Base-by-base conservation (phyloP, 371 early-diverging fungal genomes). In the Rhizopus arrhizus region DNA sequence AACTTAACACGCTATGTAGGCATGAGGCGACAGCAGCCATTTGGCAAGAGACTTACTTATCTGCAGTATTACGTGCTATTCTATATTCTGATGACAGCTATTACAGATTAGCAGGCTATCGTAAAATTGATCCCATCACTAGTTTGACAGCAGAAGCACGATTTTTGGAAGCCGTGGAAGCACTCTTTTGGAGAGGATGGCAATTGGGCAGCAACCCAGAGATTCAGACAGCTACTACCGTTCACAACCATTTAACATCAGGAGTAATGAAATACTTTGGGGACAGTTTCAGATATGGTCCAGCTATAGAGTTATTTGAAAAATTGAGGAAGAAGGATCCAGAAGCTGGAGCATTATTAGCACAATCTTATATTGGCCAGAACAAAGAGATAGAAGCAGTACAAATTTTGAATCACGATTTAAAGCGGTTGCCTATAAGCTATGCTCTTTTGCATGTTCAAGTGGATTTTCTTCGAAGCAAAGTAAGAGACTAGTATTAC, bases 331-430 rank as follows among this genome's bases (percentile, higher is more conserved):
- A 82, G 32, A 88, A 86, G 59, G 95, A 97, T 68, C 88, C 95
- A 7, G 95, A 96, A 57, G 91, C 95, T 7, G 92, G 92, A 1
- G 86, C 94, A 2, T 77, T 95, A 41, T 74, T 96, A 41, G 95
- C 97, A 0, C 78, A 88, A 50, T 75, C 91, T 5, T 92, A 85
- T 57, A 82, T 94, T 51, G 91, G 89, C 22, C 74, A 70, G 40
- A 93, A 96, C 66, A 90, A 93, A 62, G 98, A 97, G 64, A 85
- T 92, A 16, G 89, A 93, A 72, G 96, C 93, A 0, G 94, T 96
- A 34, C 84, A 91, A 41, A 82, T 89, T 35, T 72, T 97, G 53
- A 85, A 94, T 70, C 85, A 91, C n/a, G 89, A 93, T 8, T 70
- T 94, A 28, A 91, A 89, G 72, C 75, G 81, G 34, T 79, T 86